Evolutionary conservation across 257 asterid species (phyloP), one percentile per base, ranked within the genome.

Genomic region (Solanum bulbocastanum): DNA sequence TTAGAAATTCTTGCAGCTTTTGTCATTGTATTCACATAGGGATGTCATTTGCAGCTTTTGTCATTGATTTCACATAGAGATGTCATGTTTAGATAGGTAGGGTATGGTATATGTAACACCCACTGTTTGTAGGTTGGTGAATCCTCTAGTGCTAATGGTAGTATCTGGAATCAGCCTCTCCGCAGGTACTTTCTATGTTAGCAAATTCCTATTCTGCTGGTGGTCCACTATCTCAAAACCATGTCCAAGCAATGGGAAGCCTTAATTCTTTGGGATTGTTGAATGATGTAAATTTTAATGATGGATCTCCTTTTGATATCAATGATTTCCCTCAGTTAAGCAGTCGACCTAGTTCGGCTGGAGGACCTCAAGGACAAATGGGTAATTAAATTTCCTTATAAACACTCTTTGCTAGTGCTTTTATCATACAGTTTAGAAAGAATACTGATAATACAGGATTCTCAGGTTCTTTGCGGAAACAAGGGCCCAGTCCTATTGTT

Each of bases 251-350:
- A 91, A 94, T 88, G 90, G 91, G 92, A 88, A 90, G 89, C 88
- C 91, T 91, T 87, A 92, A 95, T 87, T 92, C 92, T 87, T 91
- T 93, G 95, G 93, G 91, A 83, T 89, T 96, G 92, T 86, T 95
- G 89, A 96, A 92, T 52, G 98, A 95, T 40, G 87, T 95, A 65
- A 94, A 91, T 92, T 92, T 94, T 35, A 94, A 91, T 62, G 98
- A 96, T 73, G 92, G 89, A 86, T 89, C 94, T 87, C 66, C 95
- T 87, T 93, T 95, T 89, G 98, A 94, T 94, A 93, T 92, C 87
- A 95, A 92, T 87, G 99, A 96, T 90, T 96, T 96, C 90, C 96
- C 98, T 82, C 99, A 96, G 92, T 92, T 94, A 83, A 90, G 93
- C 83, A 95, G 96, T 75, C 98, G 94, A 25, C 94, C 97, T 88